Base-by-base conservation (phyloP, 805 yeast species). In the Ascoidea asiatica region DNA sequence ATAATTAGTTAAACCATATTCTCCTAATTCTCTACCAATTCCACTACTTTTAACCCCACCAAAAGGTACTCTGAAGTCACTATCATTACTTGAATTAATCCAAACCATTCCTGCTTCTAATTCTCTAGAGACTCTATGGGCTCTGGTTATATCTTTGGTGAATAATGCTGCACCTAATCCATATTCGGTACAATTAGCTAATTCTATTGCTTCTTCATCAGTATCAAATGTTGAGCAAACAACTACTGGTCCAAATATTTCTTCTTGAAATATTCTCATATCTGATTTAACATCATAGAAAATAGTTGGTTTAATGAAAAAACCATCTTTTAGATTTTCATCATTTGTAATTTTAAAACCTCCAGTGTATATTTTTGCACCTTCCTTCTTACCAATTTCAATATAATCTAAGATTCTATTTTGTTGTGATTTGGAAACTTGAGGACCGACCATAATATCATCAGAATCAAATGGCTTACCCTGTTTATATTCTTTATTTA, bases 1-100 rank as follows among this genome's bases (percentile, higher is more conserved):
- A 61, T 77, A 79, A 56, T 71, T 67, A 38, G 66, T 65, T 45
- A 79, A 58, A n/a, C 83, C 84, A 52, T 77, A 75, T 49, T 74
- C 73, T 36, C 85, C 85, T 47, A 79, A 64, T 59, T 79, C 85
- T 58, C 84, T 69, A 41, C 84, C 83, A 46, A 75, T 65, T 53
- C 86, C 85, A 56, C 75, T 67, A 70, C 70, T 65, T 59, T 79
- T 79, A 37, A 76, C 77, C 56, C 85, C 85, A 41, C 86, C 86
- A 50, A 79, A 79, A 44, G 85, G 85, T 48, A 73, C 64, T 57
- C 72, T 72, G 43, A 68, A 62, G 52, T 75, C 76, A 8, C 72
- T 67, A 48, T 73, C 78, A 54, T 76, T 76, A 50, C 75, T 73
- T 1, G 77, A 67, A 59, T 77, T 77, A 53, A 76, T 67, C 76